These are phyloP conservation scores for Dentipellis fragilis DNA, from an alignment of 768 basidiomycete genomes.

Conservation along the genomic window DNA sequence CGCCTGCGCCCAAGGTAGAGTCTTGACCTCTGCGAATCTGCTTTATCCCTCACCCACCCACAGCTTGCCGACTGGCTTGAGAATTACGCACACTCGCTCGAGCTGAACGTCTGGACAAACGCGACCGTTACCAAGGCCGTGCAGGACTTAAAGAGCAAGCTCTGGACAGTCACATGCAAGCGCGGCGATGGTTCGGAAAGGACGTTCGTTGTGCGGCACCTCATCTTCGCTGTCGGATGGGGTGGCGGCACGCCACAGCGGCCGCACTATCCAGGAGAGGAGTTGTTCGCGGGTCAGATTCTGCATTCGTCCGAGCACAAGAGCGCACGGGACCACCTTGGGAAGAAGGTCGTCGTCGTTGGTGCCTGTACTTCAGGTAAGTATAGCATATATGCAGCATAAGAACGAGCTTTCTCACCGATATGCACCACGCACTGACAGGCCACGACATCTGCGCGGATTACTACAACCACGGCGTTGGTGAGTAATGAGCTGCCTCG, in stretches of 20 bases:
- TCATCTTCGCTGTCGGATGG: conserved; percentile 25
- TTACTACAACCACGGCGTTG: conserved; percentile 19
- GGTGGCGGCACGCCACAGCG: conserved; percentile 23
- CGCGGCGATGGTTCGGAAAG: conserved; percentile 5
- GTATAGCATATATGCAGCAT: neutral
- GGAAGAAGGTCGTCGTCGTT: conserved; percentile 31
- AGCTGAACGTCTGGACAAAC: conserved; percentile 55
- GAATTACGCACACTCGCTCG: conserved; percentile 46
- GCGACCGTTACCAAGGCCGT: conserved; percentile 11
- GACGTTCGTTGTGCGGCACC: conserved; percentile 15
- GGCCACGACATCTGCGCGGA: conserved; percentile 26
- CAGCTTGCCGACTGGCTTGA: conserved; percentile 63
- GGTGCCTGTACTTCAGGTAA: conserved; percentile 24
- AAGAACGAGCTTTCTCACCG: neutral
- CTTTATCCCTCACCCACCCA: neutral
- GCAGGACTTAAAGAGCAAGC: conserved; percentile 11
- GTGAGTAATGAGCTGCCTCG: neutral
- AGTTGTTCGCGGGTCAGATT: conserved; percentile 24
- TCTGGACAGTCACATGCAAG: conserved; percentile 11
- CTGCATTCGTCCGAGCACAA: conserved; percentile 23
- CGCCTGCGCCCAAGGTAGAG: conserved; percentile 22
- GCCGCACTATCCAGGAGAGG: conserved; percentile 17
- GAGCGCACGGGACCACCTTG: conserved; percentile 20
- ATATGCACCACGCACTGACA: neutral
- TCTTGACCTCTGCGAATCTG: neutral